phyloP scores from a whole-genome alignment of 108 stramenopile genomes.

The Nitzschia inconspicua region DNA sequence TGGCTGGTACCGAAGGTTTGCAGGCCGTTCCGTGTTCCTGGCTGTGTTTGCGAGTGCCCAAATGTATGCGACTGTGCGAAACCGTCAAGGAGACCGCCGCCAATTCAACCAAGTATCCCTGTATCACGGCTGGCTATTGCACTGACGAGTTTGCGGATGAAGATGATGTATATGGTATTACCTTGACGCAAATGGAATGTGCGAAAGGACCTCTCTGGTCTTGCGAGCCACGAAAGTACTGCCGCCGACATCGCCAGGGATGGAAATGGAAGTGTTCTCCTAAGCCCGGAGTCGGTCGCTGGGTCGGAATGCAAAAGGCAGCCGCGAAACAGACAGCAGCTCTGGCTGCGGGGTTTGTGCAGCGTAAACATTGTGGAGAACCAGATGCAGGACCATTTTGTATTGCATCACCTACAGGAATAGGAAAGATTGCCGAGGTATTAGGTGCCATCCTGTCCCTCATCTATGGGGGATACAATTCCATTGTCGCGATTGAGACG shows the following conservation, averaged over 20 bases:
- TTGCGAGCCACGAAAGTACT: constrained; percentile 11
- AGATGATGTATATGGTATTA: not conserved
- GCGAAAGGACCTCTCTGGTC: constrained; percentile 9
- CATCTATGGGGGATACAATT: constrained; percentile 12
- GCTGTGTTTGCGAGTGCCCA: constrained; percentile 1
- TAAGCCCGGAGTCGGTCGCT: constrained; percentile 14
- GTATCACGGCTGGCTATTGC: constrained; percentile 12
- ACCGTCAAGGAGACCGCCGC: constrained; percentile 5
- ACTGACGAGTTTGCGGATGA: not conserved
- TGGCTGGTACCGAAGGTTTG: constrained; percentile 2
- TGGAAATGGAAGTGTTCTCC: constrained; percentile 1
- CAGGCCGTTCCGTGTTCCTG: constrained; percentile 6
- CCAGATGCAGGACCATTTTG: constrained; percentile 14
- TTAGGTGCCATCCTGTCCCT: not conserved
- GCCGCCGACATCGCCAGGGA: constrained; percentile 2
- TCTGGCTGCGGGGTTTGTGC: constrained; percentile 2
- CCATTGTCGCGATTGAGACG: constrained; percentile 13
- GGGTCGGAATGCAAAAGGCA: constrained; percentile 9
- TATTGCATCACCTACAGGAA: constrained; percentile 14
- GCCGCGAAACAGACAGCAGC: constrained; percentile 8
- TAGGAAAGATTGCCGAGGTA: constrained; percentile 4
- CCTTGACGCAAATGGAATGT: not conserved
- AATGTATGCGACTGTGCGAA: constrained; percentile 13
- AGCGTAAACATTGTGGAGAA: constrained; percentile 5
- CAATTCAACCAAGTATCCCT: constrained; percentile 3